Conservation (phyloP, 1,284 basidiomycete species). For the Taiwanofungus camphoratus region DNA sequence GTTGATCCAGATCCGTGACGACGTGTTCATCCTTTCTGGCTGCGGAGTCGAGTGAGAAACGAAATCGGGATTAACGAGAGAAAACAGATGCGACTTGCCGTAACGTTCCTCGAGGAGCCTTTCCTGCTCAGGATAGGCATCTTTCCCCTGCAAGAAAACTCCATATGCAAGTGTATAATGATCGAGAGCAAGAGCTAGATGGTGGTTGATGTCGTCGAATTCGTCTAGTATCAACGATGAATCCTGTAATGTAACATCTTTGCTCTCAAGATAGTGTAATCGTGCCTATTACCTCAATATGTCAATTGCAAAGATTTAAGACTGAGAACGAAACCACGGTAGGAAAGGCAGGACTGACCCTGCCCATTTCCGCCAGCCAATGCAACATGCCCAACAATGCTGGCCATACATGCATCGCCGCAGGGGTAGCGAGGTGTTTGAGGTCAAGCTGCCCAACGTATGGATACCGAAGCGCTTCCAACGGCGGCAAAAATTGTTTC, state of each 20-base stretch:
- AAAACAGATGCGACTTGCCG: conserved; percentile 37
- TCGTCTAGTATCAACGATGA: conserved; percentile 55
- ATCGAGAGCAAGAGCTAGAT: conserved; percentile 71
- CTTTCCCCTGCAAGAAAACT: conserved; percentile 65
- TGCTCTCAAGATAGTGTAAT: conserved; percentile 50
- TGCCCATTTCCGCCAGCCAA: conserved; percentile 81
- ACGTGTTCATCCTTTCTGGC: conserved; percentile 64
- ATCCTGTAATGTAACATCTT: conserved; percentile 62
- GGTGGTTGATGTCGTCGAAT: conserved; percentile 68
- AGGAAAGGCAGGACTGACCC: conserved; percentile 42
- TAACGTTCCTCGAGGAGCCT: conserved; percentile 69
- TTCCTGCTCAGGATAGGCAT: conserved; percentile 69
- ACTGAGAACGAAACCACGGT: background rate
- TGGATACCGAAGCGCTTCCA: conserved; percentile 76
- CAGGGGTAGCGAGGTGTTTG: conserved; percentile 81
- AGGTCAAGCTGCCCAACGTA: conserved; percentile 68
- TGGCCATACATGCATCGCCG: conserved; percentile 83
- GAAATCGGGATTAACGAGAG: background rate
- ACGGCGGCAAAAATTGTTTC: conserved; percentile 70
- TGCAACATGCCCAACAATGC: conserved; percentile 75
- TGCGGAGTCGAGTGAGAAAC: conserved; percentile 23
- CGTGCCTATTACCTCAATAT: conserved; percentile 26
- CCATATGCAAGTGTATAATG: conserved; percentile 69
- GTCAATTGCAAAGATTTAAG: conserved; percentile 1
- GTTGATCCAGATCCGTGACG: conserved; percentile 53